Conservation (phyloP, 2,329 filamentous ascomycete genomes). For the Talaromyces marneffei region DNA sequence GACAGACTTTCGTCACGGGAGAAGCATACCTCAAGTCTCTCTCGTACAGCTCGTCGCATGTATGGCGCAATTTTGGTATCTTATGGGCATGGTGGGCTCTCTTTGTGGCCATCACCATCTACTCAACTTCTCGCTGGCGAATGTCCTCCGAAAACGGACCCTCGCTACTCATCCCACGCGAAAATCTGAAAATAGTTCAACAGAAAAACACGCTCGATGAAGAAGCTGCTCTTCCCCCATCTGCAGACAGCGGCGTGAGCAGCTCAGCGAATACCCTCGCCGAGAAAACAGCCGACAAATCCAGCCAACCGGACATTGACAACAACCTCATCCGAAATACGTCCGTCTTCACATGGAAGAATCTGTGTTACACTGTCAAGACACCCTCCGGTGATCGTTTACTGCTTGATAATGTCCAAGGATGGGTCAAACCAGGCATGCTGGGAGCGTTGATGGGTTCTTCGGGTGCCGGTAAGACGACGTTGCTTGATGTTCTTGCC, state of each 20-base stretch:
- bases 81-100: conserved; percentile 59
- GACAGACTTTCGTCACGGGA: conserved; percentile 48
- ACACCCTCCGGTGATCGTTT: conserved; percentile 50
- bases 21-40: conserved; percentile 55
- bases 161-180: conserved; percentile 57
- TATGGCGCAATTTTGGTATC: conserved; percentile 59
- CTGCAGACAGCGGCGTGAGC: not conserved
- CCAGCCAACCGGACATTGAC: conserved; percentile 23
- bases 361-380: conserved; percentile 64
- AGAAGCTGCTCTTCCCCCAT: conserved; percentile 31
- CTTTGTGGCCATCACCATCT: conserved; percentile 54
- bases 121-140: conserved; percentile 54
- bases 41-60: conserved; percentile 47
- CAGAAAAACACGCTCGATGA: conserved; percentile 22
- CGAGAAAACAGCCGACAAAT: conserved; percentile 24
- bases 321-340: conserved; percentile 55
- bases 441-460: conserved; percentile 74
- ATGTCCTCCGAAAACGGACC: conserved; percentile 48
- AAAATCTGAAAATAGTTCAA: conserved; percentile 42
- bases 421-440: conserved; percentile 71
- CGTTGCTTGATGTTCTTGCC: conserved; percentile 67
- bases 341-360: conserved; percentile 68
- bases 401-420: conserved; percentile 62
- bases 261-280: conserved; percentile 8
- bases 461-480: conserved; percentile 69